These are phyloP conservation scores for Plasmopara halstedii DNA, from an alignment of 352 stramenopile genomes.

Conservation along the genomic window DNA sequence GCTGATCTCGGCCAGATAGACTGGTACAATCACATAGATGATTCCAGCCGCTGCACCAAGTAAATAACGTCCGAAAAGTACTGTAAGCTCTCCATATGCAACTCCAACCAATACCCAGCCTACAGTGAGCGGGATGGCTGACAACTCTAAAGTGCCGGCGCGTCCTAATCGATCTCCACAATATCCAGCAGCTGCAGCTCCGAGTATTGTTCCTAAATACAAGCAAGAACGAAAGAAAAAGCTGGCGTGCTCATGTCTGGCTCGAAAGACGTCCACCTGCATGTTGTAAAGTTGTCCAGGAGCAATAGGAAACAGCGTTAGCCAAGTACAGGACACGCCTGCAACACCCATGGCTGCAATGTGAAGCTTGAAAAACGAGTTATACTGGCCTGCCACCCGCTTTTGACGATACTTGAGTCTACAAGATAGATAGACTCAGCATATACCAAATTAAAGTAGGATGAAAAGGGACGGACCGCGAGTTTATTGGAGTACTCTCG, in stretches of 20 bases:
- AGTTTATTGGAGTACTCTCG: conserved; percentile 68
- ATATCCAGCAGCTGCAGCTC: conserved; percentile 45
- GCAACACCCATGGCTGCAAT: conserved; percentile 38
- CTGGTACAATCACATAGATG: conserved; percentile 49
- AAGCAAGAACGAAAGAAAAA: conserved; percentile 70
- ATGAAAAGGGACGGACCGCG: conserved; percentile 7
- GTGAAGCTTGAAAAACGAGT: conserved; percentile 56
- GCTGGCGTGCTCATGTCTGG: conserved; percentile 50
- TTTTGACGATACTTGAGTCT: conserved; percentile 26
- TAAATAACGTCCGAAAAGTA: conserved; percentile 58
- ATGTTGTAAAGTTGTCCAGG: conserved; percentile 74
- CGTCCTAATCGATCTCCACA: conserved; percentile 56
- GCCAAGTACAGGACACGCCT: conserved; percentile 42
- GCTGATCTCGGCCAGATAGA: conserved; percentile 70
- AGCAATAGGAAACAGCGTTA: conserved; percentile 63
- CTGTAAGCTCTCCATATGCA: conserved; percentile 56
- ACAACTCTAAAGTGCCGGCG: conserved; percentile 63
- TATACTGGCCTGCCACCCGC: conserved; percentile 24
- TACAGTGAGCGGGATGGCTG: conserved; percentile 61
- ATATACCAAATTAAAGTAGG: not conserved
- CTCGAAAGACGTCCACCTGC: conserved; percentile 75
- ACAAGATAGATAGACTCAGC: not conserved
- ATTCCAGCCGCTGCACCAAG: conserved; percentile 49
- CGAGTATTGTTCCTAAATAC: conserved; percentile 53
- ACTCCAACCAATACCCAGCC: conserved; percentile 64